These are phyloP conservation scores for Rhizomucor miehei DNA, from an alignment of 371 early-diverging fungal species.

Conservation along the genomic window DNA sequence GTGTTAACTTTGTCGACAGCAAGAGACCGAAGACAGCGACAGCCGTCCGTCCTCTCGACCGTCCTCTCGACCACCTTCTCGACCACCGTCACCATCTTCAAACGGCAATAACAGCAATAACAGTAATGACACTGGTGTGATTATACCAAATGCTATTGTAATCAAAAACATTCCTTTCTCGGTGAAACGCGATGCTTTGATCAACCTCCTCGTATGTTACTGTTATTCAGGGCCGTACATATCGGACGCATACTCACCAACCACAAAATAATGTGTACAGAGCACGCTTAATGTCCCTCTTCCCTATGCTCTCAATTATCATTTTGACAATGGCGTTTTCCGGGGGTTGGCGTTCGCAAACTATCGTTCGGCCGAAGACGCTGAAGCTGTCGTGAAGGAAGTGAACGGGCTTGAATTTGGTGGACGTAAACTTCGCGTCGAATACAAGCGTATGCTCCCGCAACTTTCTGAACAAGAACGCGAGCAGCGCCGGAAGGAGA, in stretches of 20 bases:
- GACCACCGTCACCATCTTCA: no score
- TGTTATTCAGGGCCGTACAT: neutral
- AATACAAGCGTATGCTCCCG: conserved; percentile 66
- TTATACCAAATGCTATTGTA: conserved; percentile 71
- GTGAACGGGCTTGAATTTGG: conserved; percentile 69
- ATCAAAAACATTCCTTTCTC: conserved; percentile 84
- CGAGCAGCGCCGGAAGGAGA: conserved; percentile 14
- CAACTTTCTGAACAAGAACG: conserved; percentile 3
- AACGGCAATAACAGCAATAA: no score
- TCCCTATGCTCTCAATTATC: conserved; percentile 82
- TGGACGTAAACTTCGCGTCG: conserved; percentile 79
- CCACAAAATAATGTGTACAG: conserved; percentile 13
- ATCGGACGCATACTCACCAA: neutral
- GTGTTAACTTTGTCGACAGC: no score
- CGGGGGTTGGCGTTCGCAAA: conserved; percentile 84
- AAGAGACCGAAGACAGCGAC: no score
- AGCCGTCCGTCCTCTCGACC: no score
- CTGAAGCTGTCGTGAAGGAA: conserved; percentile 63
- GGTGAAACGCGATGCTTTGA: conserved; percentile 71
- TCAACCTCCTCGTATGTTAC: conserved; percentile 56
- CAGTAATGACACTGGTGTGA: no score
- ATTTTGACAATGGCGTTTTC: conserved; percentile 78
- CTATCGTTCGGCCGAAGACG: conserved; percentile 73
- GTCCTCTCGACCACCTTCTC: no score
- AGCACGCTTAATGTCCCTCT: conserved; percentile 62